These are phyloP conservation scores for Aspergillus sp. DNA, from an alignment of 2,329 filamentous ascomycete genomes.

Conservation along the genomic window DNA sequence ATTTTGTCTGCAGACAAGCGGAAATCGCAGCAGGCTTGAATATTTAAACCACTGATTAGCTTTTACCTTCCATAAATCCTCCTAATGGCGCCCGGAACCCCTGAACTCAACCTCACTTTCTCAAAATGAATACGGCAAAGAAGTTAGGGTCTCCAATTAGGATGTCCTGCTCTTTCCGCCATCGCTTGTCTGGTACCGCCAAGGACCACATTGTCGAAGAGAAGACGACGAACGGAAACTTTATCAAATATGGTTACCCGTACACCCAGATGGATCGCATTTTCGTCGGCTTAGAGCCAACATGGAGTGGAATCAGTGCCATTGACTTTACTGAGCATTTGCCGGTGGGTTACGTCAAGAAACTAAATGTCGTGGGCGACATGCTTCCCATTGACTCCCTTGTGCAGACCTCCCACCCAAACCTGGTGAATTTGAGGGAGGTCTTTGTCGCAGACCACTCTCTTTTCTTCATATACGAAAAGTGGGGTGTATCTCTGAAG, in stretches of 20 bases:
- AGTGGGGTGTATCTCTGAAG: conserved; percentile 5
- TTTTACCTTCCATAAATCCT: background rate
- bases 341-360: conserved; percentile 6
- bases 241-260: conserved; percentile 10
- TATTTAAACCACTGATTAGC: background rate
- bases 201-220: background rate
- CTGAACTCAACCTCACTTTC: background rate
- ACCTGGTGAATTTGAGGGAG: conserved; percentile 11
- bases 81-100: background rate
- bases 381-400: conserved; percentile 1
- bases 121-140: background rate
- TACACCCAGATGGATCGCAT: conserved; percentile 7
- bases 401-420: conserved; percentile 2
- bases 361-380: background rate
- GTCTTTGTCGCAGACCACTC: conserved; percentile 6
- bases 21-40: background rate
- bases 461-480: conserved; percentile 10
- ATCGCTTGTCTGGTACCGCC: background rate
- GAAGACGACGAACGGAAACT: background rate
- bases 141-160: conserved; percentile 3
- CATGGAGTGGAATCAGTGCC: conserved; percentile 8
- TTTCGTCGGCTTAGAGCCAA: conserved; percentile 8
- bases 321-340: conserved; percentile 12
- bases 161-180: background rate
- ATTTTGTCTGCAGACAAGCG: background rate